These are phyloP conservation scores for Petunia hybrid DNA, from an alignment of 305 asterid species.

Conservation along the genomic window DNA sequence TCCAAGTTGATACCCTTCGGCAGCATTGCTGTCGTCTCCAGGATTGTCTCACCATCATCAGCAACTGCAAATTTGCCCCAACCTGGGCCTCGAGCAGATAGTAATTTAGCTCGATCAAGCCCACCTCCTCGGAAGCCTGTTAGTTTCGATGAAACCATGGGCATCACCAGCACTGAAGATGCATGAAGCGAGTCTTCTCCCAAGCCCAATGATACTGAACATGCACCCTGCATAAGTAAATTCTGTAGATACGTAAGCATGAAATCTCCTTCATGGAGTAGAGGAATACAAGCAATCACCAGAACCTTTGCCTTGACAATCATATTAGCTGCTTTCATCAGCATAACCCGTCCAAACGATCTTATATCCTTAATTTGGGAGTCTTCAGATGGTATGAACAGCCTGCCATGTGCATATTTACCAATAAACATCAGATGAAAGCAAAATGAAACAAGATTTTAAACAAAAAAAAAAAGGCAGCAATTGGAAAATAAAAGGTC, in stretches of 20 bases:
- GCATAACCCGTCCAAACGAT: constrained; percentile 60
- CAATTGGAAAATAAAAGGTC: not conserved
- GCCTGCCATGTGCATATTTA: constrained; percentile 48
- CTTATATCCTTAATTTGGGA: constrained; percentile 69
- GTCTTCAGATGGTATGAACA: constrained; percentile 58
- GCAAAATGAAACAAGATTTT: constrained; percentile 17
- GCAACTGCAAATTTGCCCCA: constrained; percentile 67
- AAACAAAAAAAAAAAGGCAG: constrained; percentile 11
- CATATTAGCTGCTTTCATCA: constrained; percentile 60
- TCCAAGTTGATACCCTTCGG: constrained; percentile 48
- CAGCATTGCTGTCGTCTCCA: constrained; percentile 62
- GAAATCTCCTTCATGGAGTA: constrained; percentile 27
- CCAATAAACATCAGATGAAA: constrained; percentile 32
- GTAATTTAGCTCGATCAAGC: constrained; percentile 60
- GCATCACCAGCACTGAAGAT: constrained; percentile 92
- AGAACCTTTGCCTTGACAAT: constrained; percentile 76
- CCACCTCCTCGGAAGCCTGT: constrained; percentile 80
- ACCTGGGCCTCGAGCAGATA: constrained; percentile 61
- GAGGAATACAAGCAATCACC: constrained; percentile 28
- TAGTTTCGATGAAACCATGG: constrained; percentile 90
- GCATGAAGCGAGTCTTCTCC: constrained; percentile 86
- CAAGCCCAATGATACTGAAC: constrained; percentile 72
- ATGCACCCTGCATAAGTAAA: constrained; percentile 69
- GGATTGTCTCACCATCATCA: constrained; percentile 61
- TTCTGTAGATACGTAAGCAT: constrained; percentile 31